Conservation (phyloP, 768 basidiomycete genomes). For the Clitopilus passeckerianus region DNA sequence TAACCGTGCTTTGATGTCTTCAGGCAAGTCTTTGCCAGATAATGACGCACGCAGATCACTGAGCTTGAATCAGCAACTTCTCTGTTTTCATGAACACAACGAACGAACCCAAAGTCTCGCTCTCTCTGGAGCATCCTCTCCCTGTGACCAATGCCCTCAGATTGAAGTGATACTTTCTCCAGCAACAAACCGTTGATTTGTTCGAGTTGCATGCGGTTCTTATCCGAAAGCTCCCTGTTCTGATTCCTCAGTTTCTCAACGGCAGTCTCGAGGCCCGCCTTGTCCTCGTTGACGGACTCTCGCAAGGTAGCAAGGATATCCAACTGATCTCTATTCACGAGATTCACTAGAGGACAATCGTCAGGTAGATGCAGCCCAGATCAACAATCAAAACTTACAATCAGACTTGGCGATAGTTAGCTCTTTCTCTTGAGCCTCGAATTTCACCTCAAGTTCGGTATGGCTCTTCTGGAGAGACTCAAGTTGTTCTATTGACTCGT, state of each 20-base stretch:
- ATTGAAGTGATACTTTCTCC: slow-evolving; percentile 89
- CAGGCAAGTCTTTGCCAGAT: slow-evolving; percentile 75
- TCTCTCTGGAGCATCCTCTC: slow-evolving; percentile 86
- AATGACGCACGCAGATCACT: slow-evolving; percentile 77
- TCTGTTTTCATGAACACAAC: slow-evolving; percentile 1
- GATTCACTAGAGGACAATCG: slow-evolving; percentile 51
- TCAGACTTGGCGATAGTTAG: slow-evolving; percentile 84
- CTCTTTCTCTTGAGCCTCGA: slow-evolving; percentile 57
- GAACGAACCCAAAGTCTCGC: slow-evolving; percentile 69
- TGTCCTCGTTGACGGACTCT: slow-evolving; percentile 88
- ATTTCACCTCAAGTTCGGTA: slow-evolving; percentile 66
- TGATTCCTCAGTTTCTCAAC: slow-evolving; percentile 58
- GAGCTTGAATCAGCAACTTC: neutral
- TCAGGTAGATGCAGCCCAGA: slow-evolving; percentile 1
- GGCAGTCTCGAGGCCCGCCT: slow-evolving; percentile 67
- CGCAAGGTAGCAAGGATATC: slow-evolving; percentile 84
- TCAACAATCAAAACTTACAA: slow-evolving; percentile 41
- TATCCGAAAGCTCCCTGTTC: slow-evolving; percentile 70
- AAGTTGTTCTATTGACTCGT: slow-evolving; percentile 81
- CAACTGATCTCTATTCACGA: slow-evolving; percentile 91
- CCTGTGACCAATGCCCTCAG: slow-evolving; percentile 84
- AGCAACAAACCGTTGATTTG: slow-evolving; percentile 80
- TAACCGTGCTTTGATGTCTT: slow-evolving; percentile 74
- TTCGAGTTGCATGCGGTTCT: slow-evolving; percentile 88
- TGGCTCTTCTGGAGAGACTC: slow-evolving; percentile 67